Evolutionary conservation across 1,284 basidiomycete genomes (phyloP), one percentile per base, ranked within the genome.

Genomic region (Pholiota adiposa): DNA sequence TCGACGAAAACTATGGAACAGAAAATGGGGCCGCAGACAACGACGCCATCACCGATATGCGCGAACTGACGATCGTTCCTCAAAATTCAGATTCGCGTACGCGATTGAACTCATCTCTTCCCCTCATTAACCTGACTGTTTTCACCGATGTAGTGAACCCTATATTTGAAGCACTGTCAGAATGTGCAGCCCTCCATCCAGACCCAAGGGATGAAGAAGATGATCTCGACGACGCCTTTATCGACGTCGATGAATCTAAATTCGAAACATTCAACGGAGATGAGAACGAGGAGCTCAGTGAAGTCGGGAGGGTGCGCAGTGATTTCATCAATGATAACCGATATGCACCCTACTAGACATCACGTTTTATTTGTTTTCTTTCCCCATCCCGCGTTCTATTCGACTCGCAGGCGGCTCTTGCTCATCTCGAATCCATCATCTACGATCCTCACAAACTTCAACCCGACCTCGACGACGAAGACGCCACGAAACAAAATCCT

Each of bases 261-360:
- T 86, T 90, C 67, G 86, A 90, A 63, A 78, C 80, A 1, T 87
- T 91, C 70, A 78, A 74, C 23, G 89, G 87, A 33, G 80, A 80
- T 51, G 84, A 83, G 56, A 82, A 78, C 16, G 80, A 90, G 67
- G 90, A 93, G 72, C 82, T 92, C 63, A 91, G 86, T 71, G 89
- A 91, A 76, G 88, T 89, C 66, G 95, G 95, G 79, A 90, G 92
- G 91, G 94, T 97, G 89, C 94, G 94, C 88, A 90, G 87, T 75
- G 87, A 93, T 90, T 93, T 92, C 75, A 75, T 86, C 76, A 89
- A 88, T 79, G 79, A 88, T 79, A 85, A 80, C 71, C 89, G 95
- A 75, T 96, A 82, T 76, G 79, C 85, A 62, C 95, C 95, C 63
- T 97, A 97, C 84, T 97, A 90, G 87, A 82, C 73, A 56, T 60